These are phyloP conservation scores for Magnusiomyces fungicola DNA, from an alignment of 1,139 yeast genomes.

Conservation along the genomic window DNA sequence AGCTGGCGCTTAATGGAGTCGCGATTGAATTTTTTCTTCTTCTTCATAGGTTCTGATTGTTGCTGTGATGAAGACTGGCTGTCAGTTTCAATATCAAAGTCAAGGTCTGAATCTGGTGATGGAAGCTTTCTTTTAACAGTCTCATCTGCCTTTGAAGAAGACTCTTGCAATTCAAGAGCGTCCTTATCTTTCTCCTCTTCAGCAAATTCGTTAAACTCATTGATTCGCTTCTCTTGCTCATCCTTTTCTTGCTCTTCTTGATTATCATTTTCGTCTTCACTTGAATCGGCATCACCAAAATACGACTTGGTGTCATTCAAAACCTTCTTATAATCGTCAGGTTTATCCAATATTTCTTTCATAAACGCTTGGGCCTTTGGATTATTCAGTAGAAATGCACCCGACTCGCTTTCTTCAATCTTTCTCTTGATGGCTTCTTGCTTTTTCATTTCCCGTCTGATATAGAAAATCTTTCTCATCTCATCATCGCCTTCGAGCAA, in stretches of 20 bases:
- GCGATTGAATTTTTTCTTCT: too few species aligned
- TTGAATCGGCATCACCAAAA: neutral
- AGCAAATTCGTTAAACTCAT: neutral
- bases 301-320: neutral
- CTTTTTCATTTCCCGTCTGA: neutral
- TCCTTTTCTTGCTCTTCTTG: neutral
- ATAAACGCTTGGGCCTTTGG: slow-evolving; percentile 2
- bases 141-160: too few species aligned
- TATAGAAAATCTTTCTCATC: neutral
- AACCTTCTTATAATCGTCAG: neutral
- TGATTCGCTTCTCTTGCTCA: neutral
- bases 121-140: too few species aligned
- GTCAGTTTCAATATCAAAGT: too few species aligned
- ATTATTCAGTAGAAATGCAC: neutral
- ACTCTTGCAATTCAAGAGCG: too few species aligned
- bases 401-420: neutral
- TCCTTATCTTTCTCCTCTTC: neutral
- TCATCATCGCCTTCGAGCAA: neutral
- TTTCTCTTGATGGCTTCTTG: neutral
- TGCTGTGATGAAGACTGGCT: too few species aligned
- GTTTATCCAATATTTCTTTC: neutral
- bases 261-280: neutral
- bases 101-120: too few species aligned
- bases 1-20: too few species aligned
- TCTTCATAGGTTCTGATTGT: too few species aligned